Base-by-base conservation (phyloP, 2,329 filamentous ascomycete species). In the Emergomyces orientalis region DNA sequence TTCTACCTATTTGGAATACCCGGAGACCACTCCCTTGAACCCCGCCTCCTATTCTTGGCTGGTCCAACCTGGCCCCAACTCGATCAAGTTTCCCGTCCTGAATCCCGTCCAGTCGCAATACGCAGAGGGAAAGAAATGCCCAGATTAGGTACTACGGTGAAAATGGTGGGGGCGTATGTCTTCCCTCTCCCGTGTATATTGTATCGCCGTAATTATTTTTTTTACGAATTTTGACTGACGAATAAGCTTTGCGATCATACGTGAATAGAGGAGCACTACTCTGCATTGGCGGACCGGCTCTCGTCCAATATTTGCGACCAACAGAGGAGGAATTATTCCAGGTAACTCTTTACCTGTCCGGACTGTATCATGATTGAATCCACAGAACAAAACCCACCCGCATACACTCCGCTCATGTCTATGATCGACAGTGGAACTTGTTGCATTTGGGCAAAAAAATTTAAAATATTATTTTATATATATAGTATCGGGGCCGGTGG, bases 241-340 rank as follows among this genome's bases (percentile, higher is more conserved):
- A 55, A 62, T 57, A 56, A 56, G 59, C 51, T 32, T 25, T n/a
- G n/a, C n/a, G n/a, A n/a, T n/a, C n/a, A n/a, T 27, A 43, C 45
- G 58, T 30, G 3, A 62, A 66, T 70, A 97, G 92, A 64, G 90
- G 89, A 69, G 81, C 80, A 51, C 76, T 81, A 56, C 81, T 94
- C 69, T 87, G 86, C 71, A 82, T 97, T 64, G 94, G 94, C 60
- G 94, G 94, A 3, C 94, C 94, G 30, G 88, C 88, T 19, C 79
- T 97, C 61, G 88, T 93, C 52, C 84, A 87, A 77, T 96, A 86
- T 51, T 67, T 79, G 63, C 76, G 76, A 34, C 94, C 94, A 1
- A 88, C 89, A 14, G 91, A 97, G 69, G 94, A 97, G 76, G 91
- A 97, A 78, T 83, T 99, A 51, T 91, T 95, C 81, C 82, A 84